Evolutionary conservation across 768 basidiomycete species (phyloP).

Genomic region (Krasilnikovozyma curviuscula): DNA sequence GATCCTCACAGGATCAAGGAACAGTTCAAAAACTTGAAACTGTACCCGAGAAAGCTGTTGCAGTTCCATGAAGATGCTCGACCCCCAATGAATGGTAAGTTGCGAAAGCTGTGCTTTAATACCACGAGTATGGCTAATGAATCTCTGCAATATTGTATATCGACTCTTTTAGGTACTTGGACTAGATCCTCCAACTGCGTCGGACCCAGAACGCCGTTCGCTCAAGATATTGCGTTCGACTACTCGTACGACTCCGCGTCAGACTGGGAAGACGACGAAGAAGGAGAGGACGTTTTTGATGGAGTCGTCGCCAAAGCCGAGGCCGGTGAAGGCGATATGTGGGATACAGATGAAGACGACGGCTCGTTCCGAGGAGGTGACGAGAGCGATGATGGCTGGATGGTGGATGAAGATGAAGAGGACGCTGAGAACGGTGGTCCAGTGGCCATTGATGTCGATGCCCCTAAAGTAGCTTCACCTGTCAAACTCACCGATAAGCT

Average conservation of each 20-base stretch:
- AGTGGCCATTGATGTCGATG: background rate
- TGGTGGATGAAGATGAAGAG: slow-evolving; percentile 43
- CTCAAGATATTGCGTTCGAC: slow-evolving; percentile 58
- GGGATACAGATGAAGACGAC: slow-evolving; percentile 64
- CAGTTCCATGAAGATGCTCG: slow-evolving; percentile 67
- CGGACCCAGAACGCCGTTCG: slow-evolving; percentile 66
- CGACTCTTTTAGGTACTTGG: slow-evolving; percentile 42
- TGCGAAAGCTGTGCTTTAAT: background rate
- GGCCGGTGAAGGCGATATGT: background rate
- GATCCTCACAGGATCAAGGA: slow-evolving; percentile 46
- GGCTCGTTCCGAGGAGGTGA: slow-evolving; percentile 43
- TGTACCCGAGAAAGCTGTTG: slow-evolving; percentile 58
- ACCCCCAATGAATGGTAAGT: slow-evolving; percentile 68
- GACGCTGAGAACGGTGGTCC: slow-evolving; percentile 39
- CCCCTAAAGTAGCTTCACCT: slow-evolving; percentile 7
- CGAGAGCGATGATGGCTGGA: slow-evolving; percentile 18
- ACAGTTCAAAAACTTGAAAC: slow-evolving; percentile 41
- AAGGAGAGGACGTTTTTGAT: slow-evolving; percentile 38
- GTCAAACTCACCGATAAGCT: slow-evolving; percentile 13
- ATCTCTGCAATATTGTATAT: no score
- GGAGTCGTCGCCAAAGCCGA: no score
- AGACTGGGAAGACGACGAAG: slow-evolving; percentile 72
- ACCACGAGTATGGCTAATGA: no score
- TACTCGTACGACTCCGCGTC: slow-evolving; percentile 87
- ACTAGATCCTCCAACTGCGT: slow-evolving; percentile 59